Percentiles rank a stretch among this genome's conserved stretches.
These are phyloP conservation scores for Aphanomyces cochlioides DNA, from an alignment of 352 stramenopile species.

Conservation along the genomic window DNA sequence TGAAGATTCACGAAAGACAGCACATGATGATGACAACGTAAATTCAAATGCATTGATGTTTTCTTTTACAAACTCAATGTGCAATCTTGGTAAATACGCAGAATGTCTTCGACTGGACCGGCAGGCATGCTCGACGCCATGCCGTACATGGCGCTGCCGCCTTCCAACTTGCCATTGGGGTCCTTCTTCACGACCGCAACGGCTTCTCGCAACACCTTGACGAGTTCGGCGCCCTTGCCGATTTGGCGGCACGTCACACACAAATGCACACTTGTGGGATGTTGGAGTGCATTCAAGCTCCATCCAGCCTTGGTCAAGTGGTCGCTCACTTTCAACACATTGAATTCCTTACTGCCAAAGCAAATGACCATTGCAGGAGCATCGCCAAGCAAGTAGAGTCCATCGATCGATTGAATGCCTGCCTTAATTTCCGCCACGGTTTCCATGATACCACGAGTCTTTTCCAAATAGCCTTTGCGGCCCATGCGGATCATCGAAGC, in stretches of 20 bases:
- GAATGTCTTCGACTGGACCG: slow-evolving; percentile 88
- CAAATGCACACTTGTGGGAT: slow-evolving; percentile 91
- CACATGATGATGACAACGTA: too few relatives aligned
- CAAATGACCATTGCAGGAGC: slow-evolving; percentile 79
- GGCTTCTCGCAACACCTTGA: slow-evolving; percentile 71
- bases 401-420: slow-evolving; percentile 67
- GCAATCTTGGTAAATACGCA: slow-evolving; percentile 93
- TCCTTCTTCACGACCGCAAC: slow-evolving; percentile 63
- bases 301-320: slow-evolving; percentile 81
- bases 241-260: slow-evolving; percentile 92
- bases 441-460: slow-evolving; percentile 68
- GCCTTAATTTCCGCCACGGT: slow-evolving; percentile 72
- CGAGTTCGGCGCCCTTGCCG: slow-evolving; percentile 80
- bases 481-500: slow-evolving; percentile 82
- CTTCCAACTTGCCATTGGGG: slow-evolving; percentile 62
- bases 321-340: slow-evolving; percentile 79
- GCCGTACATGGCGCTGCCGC: slow-evolving; percentile 91
- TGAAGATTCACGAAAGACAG: too few relatives aligned
- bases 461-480: slow-evolving; percentile 71
- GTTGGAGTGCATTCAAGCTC: slow-evolving; percentile 91
- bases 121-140: slow-evolving; percentile 90
- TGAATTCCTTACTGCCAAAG: slow-evolving; percentile 62
- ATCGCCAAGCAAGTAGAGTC: slow-evolving; percentile 70
- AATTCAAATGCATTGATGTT: not conserved
- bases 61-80: slow-evolving; percentile 79